These are phyloP conservation scores for Henningerozyma blattae DNA, from an alignment of 805 yeast genomes.

Conservation along the genomic window DNA sequence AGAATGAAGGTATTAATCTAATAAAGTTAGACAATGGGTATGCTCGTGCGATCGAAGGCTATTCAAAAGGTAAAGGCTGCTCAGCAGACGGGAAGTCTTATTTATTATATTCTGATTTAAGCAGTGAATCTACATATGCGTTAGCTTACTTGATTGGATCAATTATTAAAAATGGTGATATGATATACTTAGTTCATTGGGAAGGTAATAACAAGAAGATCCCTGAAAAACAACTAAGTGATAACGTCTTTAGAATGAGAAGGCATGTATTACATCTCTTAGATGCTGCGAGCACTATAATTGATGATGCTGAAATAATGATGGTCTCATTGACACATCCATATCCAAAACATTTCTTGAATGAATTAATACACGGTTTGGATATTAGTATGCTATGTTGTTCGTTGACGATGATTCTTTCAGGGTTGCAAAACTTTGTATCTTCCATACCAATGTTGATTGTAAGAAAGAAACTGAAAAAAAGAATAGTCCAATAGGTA, in stretches of 20 bases:
- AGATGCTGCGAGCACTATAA: conserved; percentile 18
- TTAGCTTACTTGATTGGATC: conserved; percentile 85
- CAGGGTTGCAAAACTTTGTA: conserved; percentile 20
- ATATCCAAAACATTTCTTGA: conserved; percentile 28
- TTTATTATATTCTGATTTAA: conserved; percentile 68
- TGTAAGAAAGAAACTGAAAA: conserved; percentile 21
- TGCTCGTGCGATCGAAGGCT: not conserved
- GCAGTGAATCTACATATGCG: conserved; percentile 74
- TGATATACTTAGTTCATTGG: conserved; percentile 50
- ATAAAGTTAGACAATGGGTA: not conserved
- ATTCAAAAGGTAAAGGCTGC: not conserved
- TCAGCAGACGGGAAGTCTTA: conserved; percentile 22
- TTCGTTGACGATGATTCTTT: conserved; percentile 18
- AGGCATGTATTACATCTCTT: conserved; percentile 15
- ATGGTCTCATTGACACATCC: conserved; percentile 26
- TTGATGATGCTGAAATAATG: conserved; percentile 20
- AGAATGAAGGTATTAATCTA: conserved; percentile 22
- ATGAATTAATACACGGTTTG: conserved; percentile 26
- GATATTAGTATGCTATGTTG: conserved; percentile 23
- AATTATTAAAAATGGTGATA: conserved; percentile 70
- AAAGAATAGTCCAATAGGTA: conserved; percentile 19
- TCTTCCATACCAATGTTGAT: conserved; percentile 24
- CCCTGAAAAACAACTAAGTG: conserved; percentile 3
- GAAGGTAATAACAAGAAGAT: conserved; percentile 7
- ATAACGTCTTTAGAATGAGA: conserved; percentile 10